A percentile compares a stretch with the other conserved stretches of the same genome.
Conservation (phyloP, 441 rosid species). For the Metrosideros polymorpha region DNA sequence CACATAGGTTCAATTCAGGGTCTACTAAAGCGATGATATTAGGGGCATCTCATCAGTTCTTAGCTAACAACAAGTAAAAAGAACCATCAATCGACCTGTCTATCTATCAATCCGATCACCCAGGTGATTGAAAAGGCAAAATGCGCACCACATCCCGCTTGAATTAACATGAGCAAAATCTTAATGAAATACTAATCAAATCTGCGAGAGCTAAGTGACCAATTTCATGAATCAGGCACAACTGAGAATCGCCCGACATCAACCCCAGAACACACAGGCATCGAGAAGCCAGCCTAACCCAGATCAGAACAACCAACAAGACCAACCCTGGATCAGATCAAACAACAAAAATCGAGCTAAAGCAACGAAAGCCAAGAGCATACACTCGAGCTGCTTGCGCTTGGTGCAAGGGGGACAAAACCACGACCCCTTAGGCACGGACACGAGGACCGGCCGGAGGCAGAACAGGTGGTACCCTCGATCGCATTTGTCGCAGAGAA, state of each 20-base stretch:
- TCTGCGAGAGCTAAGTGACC: background rate
- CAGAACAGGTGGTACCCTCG: conserved; percentile 59
- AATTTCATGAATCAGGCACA: background rate
- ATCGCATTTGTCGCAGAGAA: conserved; percentile 58
- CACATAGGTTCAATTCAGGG: background rate
- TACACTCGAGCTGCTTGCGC: conserved; percentile 39
- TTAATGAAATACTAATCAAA: background rate
- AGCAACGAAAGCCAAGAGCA: background rate
- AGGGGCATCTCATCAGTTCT: background rate
- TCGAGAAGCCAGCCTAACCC: background rate
- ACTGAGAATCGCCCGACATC: background rate
- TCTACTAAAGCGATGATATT: background rate
- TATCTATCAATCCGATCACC: background rate
- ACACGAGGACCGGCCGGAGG: conserved; percentile 54
- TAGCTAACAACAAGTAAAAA: background rate
- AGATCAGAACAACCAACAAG: background rate
- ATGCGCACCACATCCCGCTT: background rate
- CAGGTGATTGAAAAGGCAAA: background rate
- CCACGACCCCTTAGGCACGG: conserved; percentile 66
- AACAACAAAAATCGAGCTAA: background rate
- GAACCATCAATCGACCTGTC: background rate
- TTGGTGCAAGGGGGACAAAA: conserved; percentile 43
- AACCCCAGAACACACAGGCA: background rate
- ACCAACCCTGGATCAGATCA: background rate
- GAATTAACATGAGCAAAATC: background rate